Conservation (phyloP, 805 yeast genomes). For the Groenewaldozyma salmanticensis region DNA sequence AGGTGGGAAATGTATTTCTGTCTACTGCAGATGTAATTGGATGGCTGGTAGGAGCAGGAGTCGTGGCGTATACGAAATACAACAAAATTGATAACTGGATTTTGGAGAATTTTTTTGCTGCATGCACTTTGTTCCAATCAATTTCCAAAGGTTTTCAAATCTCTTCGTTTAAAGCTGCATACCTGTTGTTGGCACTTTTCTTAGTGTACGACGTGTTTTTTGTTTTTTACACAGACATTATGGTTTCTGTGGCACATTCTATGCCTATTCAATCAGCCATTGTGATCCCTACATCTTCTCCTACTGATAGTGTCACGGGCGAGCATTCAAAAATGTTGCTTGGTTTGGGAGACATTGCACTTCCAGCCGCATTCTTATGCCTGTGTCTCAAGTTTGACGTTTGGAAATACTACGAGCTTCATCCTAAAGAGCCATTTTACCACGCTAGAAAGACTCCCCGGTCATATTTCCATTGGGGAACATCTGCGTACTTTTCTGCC, state of each 20-base stretch:
- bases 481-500: conserved; percentile 42
- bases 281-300: conserved; percentile 28
- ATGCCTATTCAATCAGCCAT: conserved; percentile 43
- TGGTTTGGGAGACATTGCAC: conserved; percentile 58
- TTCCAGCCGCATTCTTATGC: conserved; percentile 48
- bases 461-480: conserved; percentile 37
- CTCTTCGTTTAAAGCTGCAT: conserved; percentile 38
- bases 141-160: conserved; percentile 32
- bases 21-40: neutral
- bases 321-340: conserved; percentile 32
- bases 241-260: conserved; percentile 51
- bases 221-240: conserved; percentile 52
- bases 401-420: conserved; percentile 29
- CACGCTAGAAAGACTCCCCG: conserved; percentile 27
- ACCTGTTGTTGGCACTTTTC: conserved; percentile 37
- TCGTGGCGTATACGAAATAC: neutral
- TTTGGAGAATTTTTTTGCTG: conserved; percentile 34
- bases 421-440: conserved; percentile 20
- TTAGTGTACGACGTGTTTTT: conserved; percentile 58
- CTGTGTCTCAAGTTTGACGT: conserved; percentile 48
- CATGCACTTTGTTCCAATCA: conserved; percentile 36
- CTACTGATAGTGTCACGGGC: conserved; percentile 8
- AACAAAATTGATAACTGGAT: conserved; percentile 34
- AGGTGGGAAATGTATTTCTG: neutral
- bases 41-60: neutral